Evolutionary conservation across 2,329 filamentous ascomycete genomes (phyloP), one percentile per base, ranked within the genome.

Genomic region (Exophiala aquamarina): DNA sequence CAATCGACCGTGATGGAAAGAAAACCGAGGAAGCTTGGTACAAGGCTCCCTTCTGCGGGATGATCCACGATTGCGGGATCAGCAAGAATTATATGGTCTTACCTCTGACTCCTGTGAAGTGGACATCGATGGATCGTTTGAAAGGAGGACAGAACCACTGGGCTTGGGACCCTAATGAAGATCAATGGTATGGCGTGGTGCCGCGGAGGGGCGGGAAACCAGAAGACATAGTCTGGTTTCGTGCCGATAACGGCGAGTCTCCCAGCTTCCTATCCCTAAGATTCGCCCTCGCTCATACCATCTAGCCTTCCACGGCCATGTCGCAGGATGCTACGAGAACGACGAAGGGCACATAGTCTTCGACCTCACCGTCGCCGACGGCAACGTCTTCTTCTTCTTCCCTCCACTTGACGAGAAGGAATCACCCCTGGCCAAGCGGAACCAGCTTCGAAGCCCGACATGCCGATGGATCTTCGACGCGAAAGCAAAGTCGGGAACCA

Each of bases 141-240:
- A 70, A 69, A 60, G 61, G 56, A 3, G 74, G 74, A 0, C 73
- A 70, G 1, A 73, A 76, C 52, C 75, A 77, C 59, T 77, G 73
- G 60, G 73, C 73, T 0, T 76, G 74, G 74, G 73, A 77, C 44
- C 72, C 75, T 0, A 37, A 50, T 3, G 76, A 79, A 58, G 75
- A 79, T 55, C 76, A 79, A 57, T 74, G 72, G 63, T 80, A 79
- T 52, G 77, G 74, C 1, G 65, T 80, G 11, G 75, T 79, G 2
- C 76, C 76, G 3, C 66, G 77, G 6, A 61, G 71, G 3, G 71
- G 71, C 3, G 76, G 69, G 0, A 77, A 74, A 53, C 67, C 70
- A 0, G 74, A 76, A 50, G 77, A 80, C 59, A 74, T 79, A 33
- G 62, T 72, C 1, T 52, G 50, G 50, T 52, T 52, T 20, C 37